Conservation (phyloP, 2,329 filamentous ascomycete species). For the Clarireedia sp. region DNA sequence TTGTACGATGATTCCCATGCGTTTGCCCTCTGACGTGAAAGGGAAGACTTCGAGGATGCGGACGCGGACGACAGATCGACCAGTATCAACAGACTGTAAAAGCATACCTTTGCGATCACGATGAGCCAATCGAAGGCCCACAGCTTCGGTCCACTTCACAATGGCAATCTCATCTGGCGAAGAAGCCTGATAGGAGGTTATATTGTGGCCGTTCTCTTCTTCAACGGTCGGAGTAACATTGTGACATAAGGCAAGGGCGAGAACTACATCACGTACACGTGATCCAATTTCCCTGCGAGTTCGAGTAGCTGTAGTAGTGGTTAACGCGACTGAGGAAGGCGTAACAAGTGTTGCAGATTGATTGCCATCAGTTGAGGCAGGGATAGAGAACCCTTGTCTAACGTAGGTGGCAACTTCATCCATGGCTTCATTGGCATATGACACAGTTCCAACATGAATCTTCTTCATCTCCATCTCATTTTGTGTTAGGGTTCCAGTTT, state of each 20-base stretch:
- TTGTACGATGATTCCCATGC: slow-evolving; percentile 94
- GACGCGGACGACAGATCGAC: slow-evolving; percentile 70
- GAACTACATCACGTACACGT: slow-evolving; percentile 83
- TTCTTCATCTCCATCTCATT: slow-evolving; percentile 99
- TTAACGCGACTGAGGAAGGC: slow-evolving; percentile 60
- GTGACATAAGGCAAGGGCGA: slow-evolving; percentile 88
- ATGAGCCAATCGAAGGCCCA: slow-evolving; percentile 75
- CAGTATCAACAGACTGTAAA: slow-evolving; percentile 68
- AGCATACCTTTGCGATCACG: slow-evolving; percentile 83
- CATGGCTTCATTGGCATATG: slow-evolving; percentile 98
- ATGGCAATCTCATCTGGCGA: slow-evolving; percentile 98
- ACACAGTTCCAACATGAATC: slow-evolving; percentile 95
- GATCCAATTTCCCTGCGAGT: slow-evolving; percentile 90
- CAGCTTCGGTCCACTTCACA: slow-evolving; percentile 87
- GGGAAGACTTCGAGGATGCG: slow-evolving; percentile 91
- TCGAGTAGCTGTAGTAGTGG: slow-evolving; percentile 59
- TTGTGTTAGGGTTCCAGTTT: slow-evolving; percentile 95
- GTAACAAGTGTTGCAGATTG: slow-evolving; percentile 55
- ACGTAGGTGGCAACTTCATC: slow-evolving; percentile 88
- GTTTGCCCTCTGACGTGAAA: slow-evolving; percentile 94
- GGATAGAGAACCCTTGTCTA: slow-evolving; percentile 66
- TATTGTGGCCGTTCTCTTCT: slow-evolving; percentile 65
- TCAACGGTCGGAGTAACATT: slow-evolving; percentile 93
- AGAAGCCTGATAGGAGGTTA: slow-evolving; percentile 89
- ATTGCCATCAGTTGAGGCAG: slow-evolving; percentile 37